phyloP scores from a whole-genome alignment of 768 basidiomycete genomes.

The Lentinus tigrinus region DNA sequence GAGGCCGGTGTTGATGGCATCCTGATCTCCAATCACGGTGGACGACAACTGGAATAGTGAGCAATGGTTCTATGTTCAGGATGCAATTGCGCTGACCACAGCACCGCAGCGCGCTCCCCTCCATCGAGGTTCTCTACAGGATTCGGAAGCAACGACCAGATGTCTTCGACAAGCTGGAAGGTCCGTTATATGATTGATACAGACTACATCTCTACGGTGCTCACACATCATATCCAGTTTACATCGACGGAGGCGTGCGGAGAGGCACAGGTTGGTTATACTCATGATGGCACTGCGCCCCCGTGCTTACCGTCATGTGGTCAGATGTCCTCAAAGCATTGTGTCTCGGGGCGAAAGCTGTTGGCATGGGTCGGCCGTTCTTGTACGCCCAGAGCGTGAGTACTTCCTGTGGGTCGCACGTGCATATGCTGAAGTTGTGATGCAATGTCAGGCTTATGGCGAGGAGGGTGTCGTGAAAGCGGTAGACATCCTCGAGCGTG shows the following conservation, averaged over 20 bases:
- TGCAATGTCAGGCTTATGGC: conserved; percentile 63
- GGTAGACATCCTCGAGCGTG: conserved; percentile 67
- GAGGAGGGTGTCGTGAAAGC: conserved; percentile 66
- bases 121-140: conserved; percentile 75
- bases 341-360: conserved; percentile 83
- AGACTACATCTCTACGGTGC: background rate
- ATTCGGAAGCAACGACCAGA: conserved; percentile 74
- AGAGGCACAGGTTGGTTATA: conserved; percentile 67
- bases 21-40: conserved; percentile 89
- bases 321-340: conserved; percentile 85
- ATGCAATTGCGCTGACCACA: conserved; percentile 6
- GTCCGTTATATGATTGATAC: conserved; percentile 31
- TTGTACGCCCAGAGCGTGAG: conserved; percentile 82
- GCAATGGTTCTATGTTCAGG: conserved; percentile 20
- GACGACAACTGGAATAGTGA: conserved; percentile 84
- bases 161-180: conserved; percentile 70
- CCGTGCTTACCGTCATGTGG: background rate
- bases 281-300: background rate
- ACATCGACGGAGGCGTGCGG: conserved; percentile 81
- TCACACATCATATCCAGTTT: conserved; percentile 46
- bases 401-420: background rate
- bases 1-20: conserved; percentile 87
- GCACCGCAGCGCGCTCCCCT: conserved; percentile 62
- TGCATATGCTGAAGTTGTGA: background rate
- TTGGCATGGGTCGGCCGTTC: conserved; percentile 84